phyloP scores from a whole-genome alignment of 148 eudicot species.

The Rhododendron kiyosumense region DNA sequence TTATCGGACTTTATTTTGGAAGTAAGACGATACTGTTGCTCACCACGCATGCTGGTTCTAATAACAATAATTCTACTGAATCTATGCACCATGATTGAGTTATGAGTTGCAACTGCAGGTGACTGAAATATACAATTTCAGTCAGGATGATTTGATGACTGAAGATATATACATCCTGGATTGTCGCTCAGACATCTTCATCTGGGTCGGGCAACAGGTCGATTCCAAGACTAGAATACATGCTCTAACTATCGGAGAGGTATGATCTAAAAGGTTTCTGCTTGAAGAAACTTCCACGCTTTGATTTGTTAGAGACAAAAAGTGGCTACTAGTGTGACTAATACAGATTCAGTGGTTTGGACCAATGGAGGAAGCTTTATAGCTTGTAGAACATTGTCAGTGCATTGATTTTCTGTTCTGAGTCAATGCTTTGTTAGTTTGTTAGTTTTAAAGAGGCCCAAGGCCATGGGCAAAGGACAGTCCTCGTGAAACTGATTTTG shows the following conservation, averaged over 20 bases:
- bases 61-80: background rate
- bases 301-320: background rate
- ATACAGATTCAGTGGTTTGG: background rate
- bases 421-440: background rate
- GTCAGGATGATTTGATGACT: slow-evolving; percentile 94
- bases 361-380: background rate
- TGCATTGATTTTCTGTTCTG: background rate
- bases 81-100: slow-evolving; percentile 12
- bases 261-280: slow-evolving; percentile 21
- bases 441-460: background rate
- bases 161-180: slow-evolving; percentile 90
- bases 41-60: background rate
- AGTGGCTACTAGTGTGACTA: background rate
- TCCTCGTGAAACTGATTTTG: background rate
- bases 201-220: slow-evolving; percentile 93
- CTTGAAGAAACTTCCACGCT: slow-evolving; percentile 6
- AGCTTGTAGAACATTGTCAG: background rate
- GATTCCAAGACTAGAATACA: slow-evolving; percentile 63
- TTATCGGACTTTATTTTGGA: background rate
- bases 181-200: slow-evolving; percentile 73
- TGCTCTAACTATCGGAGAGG: slow-evolving; percentile 79
- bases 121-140: slow-evolving; percentile 73
- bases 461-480: background rate
- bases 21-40: background rate
- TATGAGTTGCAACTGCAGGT: slow-evolving; percentile 45